Conservation (phyloP, 108 stramenopile genomes). For the Skeletonema menzelii region DNA sequence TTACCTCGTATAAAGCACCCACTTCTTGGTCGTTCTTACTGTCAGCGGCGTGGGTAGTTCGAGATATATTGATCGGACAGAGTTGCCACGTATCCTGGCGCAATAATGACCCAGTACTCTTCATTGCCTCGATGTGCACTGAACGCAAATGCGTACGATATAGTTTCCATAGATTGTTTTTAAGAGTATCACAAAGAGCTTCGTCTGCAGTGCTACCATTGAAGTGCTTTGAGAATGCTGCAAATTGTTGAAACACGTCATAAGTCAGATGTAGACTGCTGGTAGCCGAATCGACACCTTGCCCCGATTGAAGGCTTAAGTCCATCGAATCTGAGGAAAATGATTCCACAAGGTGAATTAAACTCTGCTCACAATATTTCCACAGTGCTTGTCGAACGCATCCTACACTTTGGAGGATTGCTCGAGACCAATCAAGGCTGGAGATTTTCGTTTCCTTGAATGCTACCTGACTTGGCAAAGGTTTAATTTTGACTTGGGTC, state of each 20-base stretch:
- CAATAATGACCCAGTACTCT: slow-evolving; percentile 56
- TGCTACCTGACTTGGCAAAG: slow-evolving; percentile 7
- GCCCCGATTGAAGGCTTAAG: slow-evolving; percentile 4
- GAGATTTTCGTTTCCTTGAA: slow-evolving; percentile 11
- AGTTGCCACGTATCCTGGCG: slow-evolving; percentile 68
- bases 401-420: slow-evolving; percentile 7
- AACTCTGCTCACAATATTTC: slow-evolving; percentile 26
- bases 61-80: slow-evolving; percentile 22
- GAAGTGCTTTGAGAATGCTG: slow-evolving; percentile 21
- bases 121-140: slow-evolving; percentile 82
- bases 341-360: slow-evolving; percentile 29
- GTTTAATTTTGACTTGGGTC: background rate
- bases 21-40: slow-evolving; percentile 7
- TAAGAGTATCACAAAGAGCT: slow-evolving; percentile 13
- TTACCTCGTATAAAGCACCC: slow-evolving; percentile 13
- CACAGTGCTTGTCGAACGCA: slow-evolving; percentile 30
- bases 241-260: slow-evolving; percentile 30
- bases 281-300: slow-evolving; percentile 28
- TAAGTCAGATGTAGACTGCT: slow-evolving; percentile 33
- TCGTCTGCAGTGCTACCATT: slow-evolving; percentile 23
- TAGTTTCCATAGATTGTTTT: slow-evolving; percentile 33
- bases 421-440: slow-evolving; percentile 6
- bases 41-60: background rate
- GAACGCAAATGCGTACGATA: slow-evolving; percentile 57
- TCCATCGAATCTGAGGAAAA: slow-evolving; percentile 6